Percentiles rank a stretch among this genome's conserved stretches.
Evolutionary conservation across 2,329 filamentous ascomycete species (phyloP).

Genomic region (Cladosporium sp.): DNA sequence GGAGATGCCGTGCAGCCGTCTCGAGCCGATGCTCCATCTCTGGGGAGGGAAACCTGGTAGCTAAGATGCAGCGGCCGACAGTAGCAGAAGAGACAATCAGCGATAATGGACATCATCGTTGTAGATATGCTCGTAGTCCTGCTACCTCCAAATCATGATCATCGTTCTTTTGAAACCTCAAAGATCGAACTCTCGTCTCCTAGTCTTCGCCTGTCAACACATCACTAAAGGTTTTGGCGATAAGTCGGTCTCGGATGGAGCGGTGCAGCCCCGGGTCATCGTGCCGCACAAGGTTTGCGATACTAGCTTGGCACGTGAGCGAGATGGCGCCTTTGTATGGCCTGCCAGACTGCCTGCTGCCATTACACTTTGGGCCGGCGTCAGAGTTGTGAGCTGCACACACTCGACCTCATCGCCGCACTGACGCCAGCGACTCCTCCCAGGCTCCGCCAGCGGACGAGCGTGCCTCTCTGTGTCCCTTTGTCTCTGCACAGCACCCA

Average conservation of each 20-base stretch:
- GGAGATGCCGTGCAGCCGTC: not conserved
- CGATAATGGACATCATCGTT: too few relatives aligned
- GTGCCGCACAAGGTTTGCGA: constrained; percentile 1
- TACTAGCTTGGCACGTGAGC: constrained; percentile 7
- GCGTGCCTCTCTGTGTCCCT: not conserved
- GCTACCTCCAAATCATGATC: not conserved
- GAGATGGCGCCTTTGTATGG: not conserved
- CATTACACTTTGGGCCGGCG: constrained; percentile 9
- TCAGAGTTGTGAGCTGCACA: not conserved
- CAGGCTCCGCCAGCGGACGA: not conserved
- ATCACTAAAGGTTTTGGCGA: not conserved
- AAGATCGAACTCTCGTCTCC: not conserved
- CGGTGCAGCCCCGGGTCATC: not conserved
- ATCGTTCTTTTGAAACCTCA: not conserved
- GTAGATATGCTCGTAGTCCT: not conserved
- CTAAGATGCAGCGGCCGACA: constrained; percentile 5
- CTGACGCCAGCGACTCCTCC: not conserved
- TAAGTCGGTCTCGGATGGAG: not conserved
- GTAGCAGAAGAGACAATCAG: too few relatives aligned
- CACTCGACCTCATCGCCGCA: constrained; percentile 6
- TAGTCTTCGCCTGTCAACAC: not conserved
- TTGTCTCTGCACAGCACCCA: not conserved
- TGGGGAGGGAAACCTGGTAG: not conserved
- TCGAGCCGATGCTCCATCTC: not conserved
- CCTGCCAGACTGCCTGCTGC: not conserved